Conservation (phyloP, 345 rosid genomes). For the Brassica juncea region DNA sequence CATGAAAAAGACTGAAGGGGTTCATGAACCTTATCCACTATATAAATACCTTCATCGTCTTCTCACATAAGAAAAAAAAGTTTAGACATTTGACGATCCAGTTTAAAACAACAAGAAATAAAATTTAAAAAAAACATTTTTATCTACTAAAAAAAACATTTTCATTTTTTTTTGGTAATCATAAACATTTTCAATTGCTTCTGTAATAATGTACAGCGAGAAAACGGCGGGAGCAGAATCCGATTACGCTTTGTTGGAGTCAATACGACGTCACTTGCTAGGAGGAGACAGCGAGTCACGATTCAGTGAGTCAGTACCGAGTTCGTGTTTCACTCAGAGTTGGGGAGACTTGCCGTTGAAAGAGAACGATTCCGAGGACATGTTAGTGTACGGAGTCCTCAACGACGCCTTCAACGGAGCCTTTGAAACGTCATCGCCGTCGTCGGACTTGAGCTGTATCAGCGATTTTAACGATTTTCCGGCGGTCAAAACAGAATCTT, state of each 20-base stretch:
- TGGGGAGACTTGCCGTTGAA: conserved; percentile 89
- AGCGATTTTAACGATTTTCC: conserved; percentile 25
- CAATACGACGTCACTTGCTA: conserved; percentile 53
- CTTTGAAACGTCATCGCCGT: conserved; percentile 58
- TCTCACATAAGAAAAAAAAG: not conserved
- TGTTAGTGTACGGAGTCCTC: conserved; percentile 68
- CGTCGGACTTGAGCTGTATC: conserved; percentile 27
- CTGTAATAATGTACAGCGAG: conserved; percentile 43
- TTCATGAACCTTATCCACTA: conserved; percentile 37
- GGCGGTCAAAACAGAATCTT: conserved; percentile 40
- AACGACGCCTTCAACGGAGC: conserved; percentile 55
- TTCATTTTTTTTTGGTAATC: not conserved
- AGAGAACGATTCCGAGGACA: conserved; percentile 82
- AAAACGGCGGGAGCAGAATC: conserved; percentile 38
- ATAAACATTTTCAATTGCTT: not conserved
- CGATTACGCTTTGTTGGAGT: conserved; percentile 54
- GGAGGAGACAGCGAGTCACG: conserved; percentile 39
- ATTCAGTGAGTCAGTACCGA: conserved; percentile 20
- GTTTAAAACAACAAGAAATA: no score
- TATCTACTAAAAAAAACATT: not conserved
- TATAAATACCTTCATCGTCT: conserved; percentile 25
- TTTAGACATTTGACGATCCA: not conserved
- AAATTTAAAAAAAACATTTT: not conserved
- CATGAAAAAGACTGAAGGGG: conserved; percentile 3
- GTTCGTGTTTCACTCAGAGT: conserved; percentile 58